Evolutionary conservation across 768 basidiomycete species (phyloP).

Genomic region (Jaapia argillacea): DNA sequence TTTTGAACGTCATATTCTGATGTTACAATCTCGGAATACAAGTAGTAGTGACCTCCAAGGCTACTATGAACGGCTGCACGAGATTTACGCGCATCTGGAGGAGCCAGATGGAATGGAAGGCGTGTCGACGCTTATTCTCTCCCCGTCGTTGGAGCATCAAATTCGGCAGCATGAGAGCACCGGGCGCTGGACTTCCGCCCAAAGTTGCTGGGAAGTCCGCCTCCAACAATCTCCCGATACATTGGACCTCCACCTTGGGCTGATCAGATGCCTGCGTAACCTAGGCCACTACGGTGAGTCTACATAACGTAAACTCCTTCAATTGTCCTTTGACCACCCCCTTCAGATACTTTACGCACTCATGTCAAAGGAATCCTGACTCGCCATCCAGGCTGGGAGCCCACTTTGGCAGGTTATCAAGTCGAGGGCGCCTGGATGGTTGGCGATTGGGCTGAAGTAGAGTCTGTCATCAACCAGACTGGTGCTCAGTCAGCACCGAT

Average conservation of each 20-base stretch:
- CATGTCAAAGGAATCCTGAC: conserved; percentile 89
- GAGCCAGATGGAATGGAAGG: conserved; percentile 99
- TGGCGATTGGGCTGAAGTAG: conserved; percentile 84
- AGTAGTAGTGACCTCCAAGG: conserved; percentile 42
- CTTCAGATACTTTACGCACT: conserved; percentile 84
- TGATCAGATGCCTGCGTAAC: conserved; percentile 85
- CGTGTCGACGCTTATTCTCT: conserved; percentile 77
- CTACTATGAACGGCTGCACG: conserved; percentile 86
- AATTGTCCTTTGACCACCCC: conserved; percentile 4
- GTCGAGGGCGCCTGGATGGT: conserved; percentile 96
- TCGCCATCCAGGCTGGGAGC: conserved; percentile 77
- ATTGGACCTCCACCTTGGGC: conserved; percentile 78
- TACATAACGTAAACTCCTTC: background rate
- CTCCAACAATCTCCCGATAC: conserved; percentile 88
- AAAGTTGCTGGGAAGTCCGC: conserved; percentile 97
- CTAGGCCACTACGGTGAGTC: conserved; percentile 91
- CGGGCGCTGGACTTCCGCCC: conserved; percentile 95
- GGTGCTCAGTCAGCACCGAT: conserved; percentile 48
- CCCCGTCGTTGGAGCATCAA: conserved; percentile 89
- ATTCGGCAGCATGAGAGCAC: conserved; percentile 97
- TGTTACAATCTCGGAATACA: conserved; percentile 30
- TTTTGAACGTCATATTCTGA: conserved; percentile 76
- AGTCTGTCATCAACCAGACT: conserved; percentile 40
- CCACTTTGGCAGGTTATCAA: conserved; percentile 69
- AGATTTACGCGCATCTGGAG: conserved; percentile 92